Conservation (phyloP, 306 rosid species). For the Cyclanthera cordifolia region DNA sequence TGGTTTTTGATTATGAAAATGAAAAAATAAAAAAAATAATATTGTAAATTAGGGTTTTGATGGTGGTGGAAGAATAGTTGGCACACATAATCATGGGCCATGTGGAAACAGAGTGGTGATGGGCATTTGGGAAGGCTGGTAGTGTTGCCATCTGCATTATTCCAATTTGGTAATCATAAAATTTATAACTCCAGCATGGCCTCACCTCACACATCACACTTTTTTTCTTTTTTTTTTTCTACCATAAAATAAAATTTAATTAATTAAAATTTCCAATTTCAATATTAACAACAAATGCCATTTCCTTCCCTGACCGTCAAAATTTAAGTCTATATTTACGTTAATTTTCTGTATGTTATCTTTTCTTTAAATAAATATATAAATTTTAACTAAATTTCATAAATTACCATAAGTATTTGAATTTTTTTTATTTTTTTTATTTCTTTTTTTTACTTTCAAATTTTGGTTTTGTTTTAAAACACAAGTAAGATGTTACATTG, state of each 20-base stretch:
- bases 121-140: conserved; percentile 1
- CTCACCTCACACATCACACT: not conserved
- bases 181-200: not conserved
- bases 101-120: conserved; percentile 1
- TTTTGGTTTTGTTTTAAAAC: too few relatives aligned
- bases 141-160: not conserved
- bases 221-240: not conserved
- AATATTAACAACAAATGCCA: not conserved
- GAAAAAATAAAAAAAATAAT: too few relatives aligned
- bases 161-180: not conserved
- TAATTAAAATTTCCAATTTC: too few relatives aligned
- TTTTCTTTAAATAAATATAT: too few relatives aligned
- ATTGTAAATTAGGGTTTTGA: not conserved
- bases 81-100: conserved; percentile 6
- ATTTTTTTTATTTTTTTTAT: too few relatives aligned
- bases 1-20: too few relatives aligned
- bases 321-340: too few relatives aligned
- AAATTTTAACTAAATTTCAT: too few relatives aligned
- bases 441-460: too few relatives aligned
- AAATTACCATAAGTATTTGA: not conserved
- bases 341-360: too few relatives aligned
- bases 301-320: too few relatives aligned
- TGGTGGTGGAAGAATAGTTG: not conserved
- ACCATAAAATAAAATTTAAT: not conserved
- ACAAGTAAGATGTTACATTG: too few relatives aligned